Base-by-base conservation (phyloP, 1,284 basidiomycete species). In the Vanrija sp. region DNA sequence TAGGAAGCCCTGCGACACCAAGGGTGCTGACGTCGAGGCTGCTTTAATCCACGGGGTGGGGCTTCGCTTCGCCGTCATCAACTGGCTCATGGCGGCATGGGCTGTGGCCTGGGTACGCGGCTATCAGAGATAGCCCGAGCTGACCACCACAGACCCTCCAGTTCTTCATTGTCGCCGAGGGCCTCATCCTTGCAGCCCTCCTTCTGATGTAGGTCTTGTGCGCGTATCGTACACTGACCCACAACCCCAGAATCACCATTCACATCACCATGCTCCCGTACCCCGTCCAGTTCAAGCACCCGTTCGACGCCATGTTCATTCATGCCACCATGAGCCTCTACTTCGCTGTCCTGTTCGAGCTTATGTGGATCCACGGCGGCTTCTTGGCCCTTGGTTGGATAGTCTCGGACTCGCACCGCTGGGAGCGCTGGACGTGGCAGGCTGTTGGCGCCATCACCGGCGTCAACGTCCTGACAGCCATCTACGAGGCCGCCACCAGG, bases 61-160 rank as follows among this genome's bases (percentile, higher is more conserved):
- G 0, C 69, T 87, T 4, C 80, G 86, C 1, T 81, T 94, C 41
- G 87, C 92, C 0, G 68, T 88, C 23, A 82, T 87, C 4, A 93
- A 95, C 67, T 86, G 88, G 81, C 64, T 87, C 7, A 86, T 90
- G 82, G 89, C 87, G 0, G 72, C 83, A 3, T 94, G 89, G 88
- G 87, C 87, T 0, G 81, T 93, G 39, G 78, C 85, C 59, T 93
- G 87, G 83, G 87, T 90, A 62, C 31, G 81, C 65, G 3, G n/a
- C 3, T 22, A 14, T 4, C 15, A 15, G 7, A 7, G 23, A 15
- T 5, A 9, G 24, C 24, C 14, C 0, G 5, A 22, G 6, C 25
- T 41, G 20, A 41, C 31, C 2, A 50, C 24, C 6, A 6, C 49
- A 76, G 73, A 73, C 69, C 6, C 62, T 77, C 16, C 68, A 75